Percentiles rank a stretch among this genome's conserved stretches.
These are phyloP conservation scores for Cercophora newfieldiana DNA, from an alignment of 495 filamentous ascomycete genomes.

Conservation along the genomic window DNA sequence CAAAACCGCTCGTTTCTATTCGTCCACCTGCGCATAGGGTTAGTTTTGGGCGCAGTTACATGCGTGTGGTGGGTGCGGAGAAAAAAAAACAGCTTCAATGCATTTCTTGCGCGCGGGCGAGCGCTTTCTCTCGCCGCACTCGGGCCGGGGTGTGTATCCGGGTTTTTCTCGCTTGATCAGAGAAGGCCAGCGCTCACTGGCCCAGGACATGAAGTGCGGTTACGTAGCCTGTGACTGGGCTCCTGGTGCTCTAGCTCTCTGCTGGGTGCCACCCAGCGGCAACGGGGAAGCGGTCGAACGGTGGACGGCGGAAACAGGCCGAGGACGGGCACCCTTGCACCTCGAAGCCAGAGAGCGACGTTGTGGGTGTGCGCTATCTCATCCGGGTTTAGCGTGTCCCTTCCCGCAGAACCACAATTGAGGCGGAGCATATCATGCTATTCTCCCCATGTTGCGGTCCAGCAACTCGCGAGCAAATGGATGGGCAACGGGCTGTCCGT, in stretches of 20 bases:
- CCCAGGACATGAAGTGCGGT: not conserved
- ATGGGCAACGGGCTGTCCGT: not conserved
- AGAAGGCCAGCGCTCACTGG: not conserved
- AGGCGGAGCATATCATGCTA: constrained; percentile 15
- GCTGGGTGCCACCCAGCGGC: constrained; percentile 10
- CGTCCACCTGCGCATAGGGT: not conserved
- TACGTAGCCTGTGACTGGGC: constrained; percentile 6
- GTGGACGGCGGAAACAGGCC: constrained; percentile 18
- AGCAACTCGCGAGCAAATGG: not conserved
- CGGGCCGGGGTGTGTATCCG: not conserved
- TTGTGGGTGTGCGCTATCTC: not conserved
- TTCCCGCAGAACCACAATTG: constrained; percentile 16
- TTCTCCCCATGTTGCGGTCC: constrained; percentile 3
- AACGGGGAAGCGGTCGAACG: constrained; percentile 3
- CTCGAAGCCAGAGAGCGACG: not conserved
- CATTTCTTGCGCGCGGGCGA: not conserved
- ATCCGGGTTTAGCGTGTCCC: constrained; percentile 6
- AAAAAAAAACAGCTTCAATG: not conserved
- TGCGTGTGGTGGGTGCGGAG: not conserved
- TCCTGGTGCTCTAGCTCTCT: not conserved
- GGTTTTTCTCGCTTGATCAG: not conserved
- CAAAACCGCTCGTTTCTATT: not conserved
- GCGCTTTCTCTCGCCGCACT: not conserved
- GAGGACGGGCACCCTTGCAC: constrained; percentile 4
- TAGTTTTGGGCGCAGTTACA: not conserved